A percentile compares a stretch with the other conserved stretches of the same genome.
phyloP scores from a whole-genome alignment of 2,329 filamentous ascomycete species.

The Cladophialophora carrionii region DNA sequence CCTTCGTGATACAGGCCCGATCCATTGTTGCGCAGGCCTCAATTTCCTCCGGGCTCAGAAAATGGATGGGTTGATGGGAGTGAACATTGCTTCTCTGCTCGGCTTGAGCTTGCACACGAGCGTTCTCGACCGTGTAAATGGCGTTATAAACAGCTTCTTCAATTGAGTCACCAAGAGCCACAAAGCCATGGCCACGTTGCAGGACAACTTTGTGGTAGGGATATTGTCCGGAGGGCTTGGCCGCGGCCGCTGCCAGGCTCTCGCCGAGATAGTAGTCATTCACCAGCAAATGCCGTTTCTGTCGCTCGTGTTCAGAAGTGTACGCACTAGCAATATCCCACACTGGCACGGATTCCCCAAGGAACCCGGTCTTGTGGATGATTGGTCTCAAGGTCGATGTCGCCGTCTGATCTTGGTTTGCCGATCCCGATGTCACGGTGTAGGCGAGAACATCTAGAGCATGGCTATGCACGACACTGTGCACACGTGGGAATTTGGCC shows the following conservation, averaged over 20 bases:
- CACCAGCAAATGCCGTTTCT: conserved; percentile 2
- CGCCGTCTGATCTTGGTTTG: neutral
- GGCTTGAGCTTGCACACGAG: conserved; percentile 1
- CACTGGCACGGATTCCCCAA: conserved; percentile 2
- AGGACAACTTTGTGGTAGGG: conserved; percentile 9
- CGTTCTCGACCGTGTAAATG: conserved; percentile 5
- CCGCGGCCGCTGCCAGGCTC: neutral
- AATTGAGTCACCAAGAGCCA: conserved; percentile 4
- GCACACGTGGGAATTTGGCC: neutral
- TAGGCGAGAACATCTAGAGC: conserved; percentile 5
- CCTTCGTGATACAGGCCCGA: conserved; percentile 1
- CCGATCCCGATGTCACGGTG: conserved; percentile 1
- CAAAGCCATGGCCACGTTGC: conserved; percentile 12
- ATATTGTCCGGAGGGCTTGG: neutral
- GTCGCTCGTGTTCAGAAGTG: neutral
- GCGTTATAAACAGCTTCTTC: conserved; percentile 8
- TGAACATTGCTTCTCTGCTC: neutral
- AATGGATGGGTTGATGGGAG: conserved; percentile 5
- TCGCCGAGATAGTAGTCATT: conserved; percentile 2
- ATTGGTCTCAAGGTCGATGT: neutral
- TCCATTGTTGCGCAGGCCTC: conserved; percentile 9
- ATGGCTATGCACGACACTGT: conserved; percentile 12
- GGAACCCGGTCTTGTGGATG: conserved; percentile 2
- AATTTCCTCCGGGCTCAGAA: conserved; percentile 2
- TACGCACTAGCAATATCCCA: conserved; percentile 6